Percentiles rank a stretch among this genome's conserved stretches.
phyloP scores from a whole-genome alignment of 1,284 basidiomycete species.

The Athelia psychrophila region DNA sequence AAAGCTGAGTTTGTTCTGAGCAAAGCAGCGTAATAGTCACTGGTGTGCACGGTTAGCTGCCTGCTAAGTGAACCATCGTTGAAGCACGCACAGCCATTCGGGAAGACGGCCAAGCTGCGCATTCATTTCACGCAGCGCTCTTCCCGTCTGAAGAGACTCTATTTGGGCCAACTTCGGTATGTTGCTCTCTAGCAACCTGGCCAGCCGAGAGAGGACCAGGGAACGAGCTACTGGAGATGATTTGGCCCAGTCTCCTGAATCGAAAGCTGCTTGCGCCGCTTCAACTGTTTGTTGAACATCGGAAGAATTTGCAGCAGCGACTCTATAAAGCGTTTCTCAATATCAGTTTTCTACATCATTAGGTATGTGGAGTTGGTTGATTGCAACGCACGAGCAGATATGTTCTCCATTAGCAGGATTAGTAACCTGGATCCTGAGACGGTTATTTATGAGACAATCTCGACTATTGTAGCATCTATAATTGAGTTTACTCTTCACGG shows the following conservation, averaged over 20 bases:
- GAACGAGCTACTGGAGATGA: conserved; percentile 57
- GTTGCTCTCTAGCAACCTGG: conserved; percentile 53
- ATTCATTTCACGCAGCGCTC: conserved; percentile 75
- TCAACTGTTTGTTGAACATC: conserved; percentile 53
- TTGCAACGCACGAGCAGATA: conserved; percentile 50
- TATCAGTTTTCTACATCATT: conserved; percentile 5
- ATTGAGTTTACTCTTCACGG: no score
- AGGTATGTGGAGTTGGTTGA: neutral
- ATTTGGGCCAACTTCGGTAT: conserved; percentile 59
- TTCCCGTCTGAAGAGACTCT: conserved; percentile 76
- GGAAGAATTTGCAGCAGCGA: conserved; percentile 36
- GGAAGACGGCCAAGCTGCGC: conserved; percentile 71
- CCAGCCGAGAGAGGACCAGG: conserved; percentile 61
- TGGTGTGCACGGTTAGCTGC: conserved; percentile 21
- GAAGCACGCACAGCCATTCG: conserved; percentile 70
- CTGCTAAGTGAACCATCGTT: conserved; percentile 1
- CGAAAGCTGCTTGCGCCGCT: conserved; percentile 55
- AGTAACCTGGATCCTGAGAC: conserved; percentile 48
- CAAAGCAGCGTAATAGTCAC: conserved; percentile 75
- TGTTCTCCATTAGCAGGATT: conserved; percentile 68
- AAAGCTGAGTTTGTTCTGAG: conserved; percentile 66
- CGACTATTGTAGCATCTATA: no score
- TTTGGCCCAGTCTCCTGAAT: conserved; percentile 69
- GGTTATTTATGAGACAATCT: no score
- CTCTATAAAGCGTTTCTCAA: conserved; percentile 22